Evolutionary conservation across 2,329 filamentous ascomycete species (phyloP).

Genomic region (Penicillium sclerotiorum): DNA sequence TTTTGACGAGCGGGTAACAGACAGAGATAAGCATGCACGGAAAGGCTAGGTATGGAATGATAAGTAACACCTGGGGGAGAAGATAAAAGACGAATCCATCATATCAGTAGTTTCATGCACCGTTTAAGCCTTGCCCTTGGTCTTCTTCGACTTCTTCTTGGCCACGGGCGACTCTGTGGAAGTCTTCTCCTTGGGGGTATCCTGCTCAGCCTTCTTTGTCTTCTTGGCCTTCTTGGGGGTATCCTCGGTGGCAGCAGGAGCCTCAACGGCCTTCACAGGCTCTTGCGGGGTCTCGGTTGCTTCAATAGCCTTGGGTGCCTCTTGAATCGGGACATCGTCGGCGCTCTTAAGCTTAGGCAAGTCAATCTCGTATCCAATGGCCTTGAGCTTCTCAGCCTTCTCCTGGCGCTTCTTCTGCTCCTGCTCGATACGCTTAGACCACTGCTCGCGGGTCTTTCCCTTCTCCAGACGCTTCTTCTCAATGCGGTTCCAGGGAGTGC

Average conservation of each 20-base stretch:
- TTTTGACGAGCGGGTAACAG: neutral
- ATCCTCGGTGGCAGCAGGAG: constrained; percentile 30
- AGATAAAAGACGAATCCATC: constrained; percentile 15
- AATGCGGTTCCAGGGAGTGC: constrained; percentile 83
- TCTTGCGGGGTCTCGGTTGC: constrained; percentile 26
- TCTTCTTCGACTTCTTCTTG: constrained; percentile 35
- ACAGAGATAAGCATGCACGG: neutral
- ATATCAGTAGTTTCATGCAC: constrained; percentile 25
- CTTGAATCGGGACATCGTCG: constrained; percentile 53
- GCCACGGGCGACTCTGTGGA: constrained; percentile 10
- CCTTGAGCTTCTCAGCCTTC: constrained; percentile 75
- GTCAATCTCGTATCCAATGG: constrained; percentile 80
- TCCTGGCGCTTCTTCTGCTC: constrained; percentile 71
- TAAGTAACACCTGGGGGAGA: no score
- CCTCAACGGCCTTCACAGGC: constrained; percentile 11
- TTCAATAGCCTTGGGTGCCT: constrained; percentile 36
- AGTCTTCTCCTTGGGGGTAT: constrained; percentile 28
- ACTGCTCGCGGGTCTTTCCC: constrained; percentile 72
- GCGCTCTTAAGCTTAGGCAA: constrained; percentile 70
- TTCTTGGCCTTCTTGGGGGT: constrained; percentile 41
- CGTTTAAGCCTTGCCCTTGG: constrained; percentile 36
- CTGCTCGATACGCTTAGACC: constrained; percentile 72
- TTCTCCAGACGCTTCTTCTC: constrained; percentile 73
- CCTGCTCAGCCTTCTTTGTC: constrained; percentile 32
- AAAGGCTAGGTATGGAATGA: neutral